Evolutionary conservation across 306 rosid species (phyloP).

Genomic region (Quillaja saponaria): DNA sequence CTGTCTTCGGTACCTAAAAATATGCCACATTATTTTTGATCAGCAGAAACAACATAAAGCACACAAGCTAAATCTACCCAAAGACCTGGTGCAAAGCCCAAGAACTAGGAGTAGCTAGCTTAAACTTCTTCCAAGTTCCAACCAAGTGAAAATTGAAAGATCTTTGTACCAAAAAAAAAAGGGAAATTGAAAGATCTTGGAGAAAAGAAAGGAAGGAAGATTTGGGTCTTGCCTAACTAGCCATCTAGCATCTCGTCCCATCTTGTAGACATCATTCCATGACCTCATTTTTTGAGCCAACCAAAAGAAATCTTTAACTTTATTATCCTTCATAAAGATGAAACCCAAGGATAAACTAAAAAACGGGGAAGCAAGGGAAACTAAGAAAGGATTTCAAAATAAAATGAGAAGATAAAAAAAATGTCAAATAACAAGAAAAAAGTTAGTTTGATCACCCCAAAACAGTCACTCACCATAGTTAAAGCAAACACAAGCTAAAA

Average conservation of each 20-base stretch:
- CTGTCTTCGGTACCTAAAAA: too few species aligned
- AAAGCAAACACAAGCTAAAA: slow-evolving; percentile 16
- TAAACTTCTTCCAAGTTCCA: too few species aligned
- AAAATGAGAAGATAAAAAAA: slow-evolving; percentile 28
- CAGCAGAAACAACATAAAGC: too few species aligned
- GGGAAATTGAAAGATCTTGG: slow-evolving; percentile 16
- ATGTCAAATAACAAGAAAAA: too few species aligned
- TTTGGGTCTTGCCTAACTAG: slow-evolving; percentile 5
- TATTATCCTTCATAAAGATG: slow-evolving; percentile 24
- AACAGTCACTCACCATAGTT: slow-evolving; percentile 40
- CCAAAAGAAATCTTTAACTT: slow-evolving; percentile 44
- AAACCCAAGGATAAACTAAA: not conserved
- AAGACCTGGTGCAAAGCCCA: slow-evolving; percentile 24
- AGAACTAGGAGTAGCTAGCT: too few species aligned
- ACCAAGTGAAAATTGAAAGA: slow-evolving; percentile 16
- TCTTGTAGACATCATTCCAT: too few species aligned
- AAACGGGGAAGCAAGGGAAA: slow-evolving; percentile 8
- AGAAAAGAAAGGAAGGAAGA: not conserved
- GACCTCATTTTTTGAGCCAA: slow-evolving; percentile 30
- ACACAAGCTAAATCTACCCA: too few species aligned
- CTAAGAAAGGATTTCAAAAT: not conserved
- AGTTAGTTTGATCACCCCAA: slow-evolving; percentile 28
- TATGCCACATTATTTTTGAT: too few species aligned
- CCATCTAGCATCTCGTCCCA: too few species aligned
- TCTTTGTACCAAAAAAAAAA: too few species aligned